Percentiles rank a stretch among this genome's conserved stretches.
These are phyloP conservation scores for Diaporthe citriasiana DNA, from an alignment of 2,329 filamentous ascomycete genomes.

Conservation along the genomic window DNA sequence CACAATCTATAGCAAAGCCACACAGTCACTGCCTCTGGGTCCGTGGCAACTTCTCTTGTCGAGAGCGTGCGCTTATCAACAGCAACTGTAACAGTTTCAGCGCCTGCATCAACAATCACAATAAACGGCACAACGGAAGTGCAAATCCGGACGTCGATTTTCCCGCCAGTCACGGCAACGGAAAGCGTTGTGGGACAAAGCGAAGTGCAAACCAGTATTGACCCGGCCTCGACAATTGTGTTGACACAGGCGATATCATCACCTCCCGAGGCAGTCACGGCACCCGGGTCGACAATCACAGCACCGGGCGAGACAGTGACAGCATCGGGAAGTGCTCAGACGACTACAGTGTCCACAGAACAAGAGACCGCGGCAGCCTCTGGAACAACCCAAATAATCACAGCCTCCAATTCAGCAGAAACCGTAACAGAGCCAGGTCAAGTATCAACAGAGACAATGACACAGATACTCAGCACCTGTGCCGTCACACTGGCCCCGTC, in stretches of 20 bases:
- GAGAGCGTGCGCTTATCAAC: background rate
- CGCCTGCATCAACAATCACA: background rate
- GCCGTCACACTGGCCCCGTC: slow-evolving; percentile 58
- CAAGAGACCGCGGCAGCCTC: slow-evolving; percentile 8
- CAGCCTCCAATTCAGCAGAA: background rate
- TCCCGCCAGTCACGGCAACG: slow-evolving; percentile 48
- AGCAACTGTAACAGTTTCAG: background rate
- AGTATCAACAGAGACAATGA: slow-evolving; percentile 51
- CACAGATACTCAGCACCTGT: slow-evolving; percentile 57
- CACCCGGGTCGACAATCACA: slow-evolving; percentile 41
- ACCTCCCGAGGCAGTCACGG: slow-evolving; percentile 41
- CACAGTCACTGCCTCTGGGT: background rate
- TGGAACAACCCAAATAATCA: background rate
- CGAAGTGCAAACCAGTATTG: background rate
- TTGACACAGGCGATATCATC: background rate
- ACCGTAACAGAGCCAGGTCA: slow-evolving; percentile 44
- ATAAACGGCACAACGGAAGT: slow-evolving; percentile 9
- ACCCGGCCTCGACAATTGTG: background rate
- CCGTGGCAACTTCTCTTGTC: background rate
- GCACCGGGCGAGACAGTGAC: slow-evolving; percentile 42
- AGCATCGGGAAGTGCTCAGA: background rate
- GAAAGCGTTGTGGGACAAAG: slow-evolving; percentile 43
- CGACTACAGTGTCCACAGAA: background rate
- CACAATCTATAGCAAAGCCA: background rate
- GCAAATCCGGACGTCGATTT: slow-evolving; percentile 9